Conservation (phyloP, 1,284 basidiomycete species). For the Singerocomus rubriflavus region DNA sequence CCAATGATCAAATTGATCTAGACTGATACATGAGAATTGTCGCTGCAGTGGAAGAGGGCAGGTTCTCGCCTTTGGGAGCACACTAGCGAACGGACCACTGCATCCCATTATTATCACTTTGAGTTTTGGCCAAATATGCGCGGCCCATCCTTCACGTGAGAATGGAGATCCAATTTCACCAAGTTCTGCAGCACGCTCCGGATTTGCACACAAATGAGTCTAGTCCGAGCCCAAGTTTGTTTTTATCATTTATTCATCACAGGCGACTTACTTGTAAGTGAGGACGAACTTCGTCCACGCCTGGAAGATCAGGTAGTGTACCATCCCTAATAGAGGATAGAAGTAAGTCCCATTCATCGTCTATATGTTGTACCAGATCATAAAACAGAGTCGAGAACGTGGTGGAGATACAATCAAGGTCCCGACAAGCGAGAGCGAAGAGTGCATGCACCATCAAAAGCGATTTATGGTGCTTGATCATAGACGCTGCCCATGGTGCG, state of each 20-base stretch:
- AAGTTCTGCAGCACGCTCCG: conserved; percentile 12
- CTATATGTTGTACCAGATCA: conserved; percentile 11
- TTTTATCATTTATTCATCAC: not conserved
- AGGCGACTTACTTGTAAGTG: conserved; percentile 6
- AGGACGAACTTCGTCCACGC: conserved; percentile 3
- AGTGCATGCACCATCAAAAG: conserved; percentile 14
- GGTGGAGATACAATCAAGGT: conserved; percentile 2
- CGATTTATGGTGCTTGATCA: conserved; percentile 3
- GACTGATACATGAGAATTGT: not conserved
- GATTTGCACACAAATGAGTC: conserved; percentile 3
- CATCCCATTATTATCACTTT: not conserved
- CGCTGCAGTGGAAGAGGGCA: no score
- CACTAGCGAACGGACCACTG: conserved; percentile 12
- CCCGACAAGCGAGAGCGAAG: conserved; percentile 10
- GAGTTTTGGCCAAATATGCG: conserved; percentile 9
- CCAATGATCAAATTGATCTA: conserved; percentile 1
- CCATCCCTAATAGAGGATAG: conserved; percentile 10
- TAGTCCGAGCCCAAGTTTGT: not conserved
- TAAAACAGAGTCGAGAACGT: conserved; percentile 4
- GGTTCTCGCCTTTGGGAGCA: conserved; percentile 1
- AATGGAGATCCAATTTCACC: conserved; percentile 9
- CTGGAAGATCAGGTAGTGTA: conserved; percentile 9
- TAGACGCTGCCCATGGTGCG: conserved; percentile 6
- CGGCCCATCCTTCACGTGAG: conserved; percentile 13
- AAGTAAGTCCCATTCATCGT: conserved; percentile 11